phyloP scores from a whole-genome alignment of 2,329 filamentous ascomycete species.

The Diaporthe sp. region DNA sequence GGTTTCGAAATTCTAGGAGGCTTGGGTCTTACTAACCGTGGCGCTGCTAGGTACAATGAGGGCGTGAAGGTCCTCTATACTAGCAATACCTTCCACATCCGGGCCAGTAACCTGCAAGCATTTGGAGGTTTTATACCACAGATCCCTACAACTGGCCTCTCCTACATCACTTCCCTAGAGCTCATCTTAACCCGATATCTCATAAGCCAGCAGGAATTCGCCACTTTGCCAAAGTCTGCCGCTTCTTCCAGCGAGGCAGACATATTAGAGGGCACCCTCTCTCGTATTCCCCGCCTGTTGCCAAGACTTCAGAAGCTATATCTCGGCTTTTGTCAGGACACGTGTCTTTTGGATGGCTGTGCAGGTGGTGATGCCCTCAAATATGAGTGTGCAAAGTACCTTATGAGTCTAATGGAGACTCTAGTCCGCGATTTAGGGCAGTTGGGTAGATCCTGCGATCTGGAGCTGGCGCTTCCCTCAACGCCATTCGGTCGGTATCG shows the following conservation, averaged over 20 bases:
- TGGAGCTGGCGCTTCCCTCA: background rate
- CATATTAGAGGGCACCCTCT: background rate
- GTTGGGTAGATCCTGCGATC: background rate
- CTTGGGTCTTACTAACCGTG: background rate
- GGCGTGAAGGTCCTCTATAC: background rate
- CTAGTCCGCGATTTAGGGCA: background rate
- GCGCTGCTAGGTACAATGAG: background rate
- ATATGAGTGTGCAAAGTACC: background rate
- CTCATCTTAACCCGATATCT: background rate
- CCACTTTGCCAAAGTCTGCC: background rate
- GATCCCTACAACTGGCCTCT: background rate
- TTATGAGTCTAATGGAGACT: background rate
- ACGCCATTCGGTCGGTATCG: background rate
- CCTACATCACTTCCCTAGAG: background rate
- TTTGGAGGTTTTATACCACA: background rate
- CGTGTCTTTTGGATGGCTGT: background rate
- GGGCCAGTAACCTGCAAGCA: background rate
- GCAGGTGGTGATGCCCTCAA: background rate
- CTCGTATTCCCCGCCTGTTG: background rate
- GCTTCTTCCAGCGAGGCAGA: background rate
- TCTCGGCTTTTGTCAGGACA: background rate
- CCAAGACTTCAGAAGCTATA: background rate
- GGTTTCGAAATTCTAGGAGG: too few relatives aligned
- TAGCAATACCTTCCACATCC: background rate
- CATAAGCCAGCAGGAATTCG: background rate